Base-by-base conservation (phyloP, 176 grass and related monocot genomes). In the Zea luxurians region DNA sequence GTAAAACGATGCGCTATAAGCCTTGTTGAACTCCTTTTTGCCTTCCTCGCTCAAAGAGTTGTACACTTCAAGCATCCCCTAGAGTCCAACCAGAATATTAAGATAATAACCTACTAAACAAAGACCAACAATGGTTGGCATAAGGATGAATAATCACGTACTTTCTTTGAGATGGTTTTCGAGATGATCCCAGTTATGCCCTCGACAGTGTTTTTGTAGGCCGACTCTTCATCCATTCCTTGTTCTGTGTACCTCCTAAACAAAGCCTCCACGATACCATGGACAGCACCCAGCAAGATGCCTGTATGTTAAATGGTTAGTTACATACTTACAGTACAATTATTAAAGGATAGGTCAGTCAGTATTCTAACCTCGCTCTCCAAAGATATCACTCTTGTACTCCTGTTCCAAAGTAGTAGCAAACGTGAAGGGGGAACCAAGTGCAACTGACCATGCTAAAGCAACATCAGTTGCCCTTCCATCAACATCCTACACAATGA, bases 31-130 rank as follows among this genome's bases (percentile, higher is more conserved):
- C 27, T 27, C 27, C 27, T 27, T 27, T 27, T 27, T 27, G 27
- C 27, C 27, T 27, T 27, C 27, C 27, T 27, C 27, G 27, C 27
- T 27, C 27, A 91, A 67, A 2, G 92, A 84, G 57, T 89, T 87
- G 83, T 91, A 94, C 44, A 94, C 92, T 53, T 82, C 86, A 18
- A 94, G 82, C 92, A 91, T 94, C 10, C 89, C 92, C 89, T 89
- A 47, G 2, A 37, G 61, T 15, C 37, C 37, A 76, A 4, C 53
- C 60, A 52, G 45, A 41, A 10, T 62, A 17, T 35, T 58, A 57
- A 66, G 2, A 15, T 64, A 4, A 64, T 35, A 3, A 11, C 10
- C 21, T 67, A 64, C 12, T 63, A 15, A 68, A 4, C 71, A 63
- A 61, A 38, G 9, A 72, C 18, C 63, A 0, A 61, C 62, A 63